phyloP scores from a whole-genome alignment of 2,329 filamentous ascomycete species.

The Raffaelea albimanens region DNA sequence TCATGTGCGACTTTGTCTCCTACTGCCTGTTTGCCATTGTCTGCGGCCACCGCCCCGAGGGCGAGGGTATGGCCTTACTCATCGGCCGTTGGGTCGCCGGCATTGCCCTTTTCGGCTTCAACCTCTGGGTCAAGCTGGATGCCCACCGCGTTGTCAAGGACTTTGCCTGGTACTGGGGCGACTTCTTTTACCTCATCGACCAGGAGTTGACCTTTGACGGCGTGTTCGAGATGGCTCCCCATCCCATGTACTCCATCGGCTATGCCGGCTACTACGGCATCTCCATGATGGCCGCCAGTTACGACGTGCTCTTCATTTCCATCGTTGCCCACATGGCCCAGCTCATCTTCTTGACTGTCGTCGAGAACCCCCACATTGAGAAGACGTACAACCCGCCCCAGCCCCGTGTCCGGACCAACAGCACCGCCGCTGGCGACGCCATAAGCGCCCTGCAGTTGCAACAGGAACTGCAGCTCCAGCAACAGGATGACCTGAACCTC shows the following conservation, averaged over 20 bases:
- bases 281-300: constrained; percentile 95
- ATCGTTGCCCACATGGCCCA: constrained; percentile 90
- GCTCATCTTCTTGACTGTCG: constrained; percentile 80
- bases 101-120: constrained; percentile 76
- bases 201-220: constrained; percentile 97
- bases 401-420: constrained; percentile 44
- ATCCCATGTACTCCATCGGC: constrained; percentile 97
- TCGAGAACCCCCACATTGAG: constrained; percentile 97
- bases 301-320: constrained; percentile 94
- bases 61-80: constrained; percentile 62
- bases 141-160: constrained; percentile 97
- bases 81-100: constrained; percentile 70
- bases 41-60: constrained; percentile 65
- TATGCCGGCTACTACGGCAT: constrained; percentile 98
- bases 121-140: constrained; percentile 97
- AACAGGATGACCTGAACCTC: too few species aligned
- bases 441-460: not conserved
- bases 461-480: too few species aligned
- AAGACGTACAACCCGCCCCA: constrained; percentile 91
- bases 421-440: not conserved
- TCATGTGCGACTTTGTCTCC: constrained; percentile 98
- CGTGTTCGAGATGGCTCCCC: constrained; percentile 97
- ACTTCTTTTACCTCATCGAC: constrained; percentile 98
- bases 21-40: constrained; percentile 94
- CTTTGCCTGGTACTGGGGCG: constrained; percentile 99